Base-by-base conservation (phyloP, 768 basidiomycete species). In the Lentinus tigrinus region DNA sequence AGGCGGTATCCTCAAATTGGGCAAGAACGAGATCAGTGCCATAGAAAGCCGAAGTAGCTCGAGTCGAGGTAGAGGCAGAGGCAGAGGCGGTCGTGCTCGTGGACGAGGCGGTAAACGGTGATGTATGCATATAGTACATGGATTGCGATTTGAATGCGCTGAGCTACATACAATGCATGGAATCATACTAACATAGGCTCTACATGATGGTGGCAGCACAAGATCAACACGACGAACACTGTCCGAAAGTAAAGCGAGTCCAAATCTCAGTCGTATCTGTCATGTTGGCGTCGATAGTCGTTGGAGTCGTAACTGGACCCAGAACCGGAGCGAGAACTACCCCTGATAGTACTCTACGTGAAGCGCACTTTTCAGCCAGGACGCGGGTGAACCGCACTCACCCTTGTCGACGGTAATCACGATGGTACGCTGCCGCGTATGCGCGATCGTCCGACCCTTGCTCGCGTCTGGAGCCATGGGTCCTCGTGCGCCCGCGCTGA, bases 1-100 rank as follows among this genome's bases (percentile, higher is more conserved):
- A 53, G 81, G 81, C 34, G 93, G 93, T 10, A 78, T 82, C 27
- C 77, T 94, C 54, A 83, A 79, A 58, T 80, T 94, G 28, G 82
- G 81, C 59, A 77, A 70, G 62, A 75, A 79, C 26, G 92, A 94
- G 26, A 81, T 93, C 39, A 68, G 59, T 8, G 66, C 72, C 4
- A 75, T 76, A 43, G 67, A 71, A 13, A 72, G 73, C 39, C 36
- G 47, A 11, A 34, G 51, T 38, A 47, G 46, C 1, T 5, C 52
- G 16, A 38, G 47, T 19, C 53, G 57, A 38, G 21, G 51, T 21
- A 54, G 54, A 31, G 53, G 40, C 14, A 58, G 63, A 59, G 61
- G 66, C 69, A 54, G 54, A 31, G 53, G 40, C 14, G 56, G 63
- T 58, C 60, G 66, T 69, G 56, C 64, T 27, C 62, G 53, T 24